Evolutionary conservation across 208 protist species (phyloP).

Genomic region (Porcisia hertigi): DNA sequence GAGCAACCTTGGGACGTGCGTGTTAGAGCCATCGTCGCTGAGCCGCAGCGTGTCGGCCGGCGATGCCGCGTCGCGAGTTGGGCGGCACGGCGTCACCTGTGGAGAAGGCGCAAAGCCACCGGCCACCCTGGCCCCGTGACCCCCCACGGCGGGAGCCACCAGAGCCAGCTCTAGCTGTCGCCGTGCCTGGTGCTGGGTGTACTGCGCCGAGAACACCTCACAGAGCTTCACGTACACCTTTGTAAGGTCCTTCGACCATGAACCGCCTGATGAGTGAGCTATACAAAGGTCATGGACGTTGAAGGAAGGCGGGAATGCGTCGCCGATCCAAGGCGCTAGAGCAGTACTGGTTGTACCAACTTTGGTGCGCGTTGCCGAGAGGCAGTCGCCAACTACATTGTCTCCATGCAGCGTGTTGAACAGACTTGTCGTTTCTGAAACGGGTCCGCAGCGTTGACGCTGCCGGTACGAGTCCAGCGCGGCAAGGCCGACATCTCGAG

Average conservation of each 20-base stretch:
- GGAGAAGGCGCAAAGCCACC: slow-evolving; percentile 9
- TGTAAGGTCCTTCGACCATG: slow-evolving; percentile 50
- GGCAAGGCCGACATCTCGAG: slow-evolving; percentile 20
- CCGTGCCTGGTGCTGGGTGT: slow-evolving; percentile 39
- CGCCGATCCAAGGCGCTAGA: slow-evolving; percentile 18
- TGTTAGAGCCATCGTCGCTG: slow-evolving; percentile 17
- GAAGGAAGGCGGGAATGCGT: slow-evolving; percentile 25
- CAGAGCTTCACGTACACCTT: slow-evolving; percentile 50
- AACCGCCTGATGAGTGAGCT: slow-evolving; percentile 37
- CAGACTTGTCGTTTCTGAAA: background rate
- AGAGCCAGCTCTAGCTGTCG: slow-evolving; percentile 42
- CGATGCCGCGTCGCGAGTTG: background rate
- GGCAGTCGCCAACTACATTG: background rate
- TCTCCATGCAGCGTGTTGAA: background rate
- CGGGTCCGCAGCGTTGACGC: background rate
- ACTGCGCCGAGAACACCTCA: slow-evolving; percentile 34
- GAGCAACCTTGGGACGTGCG: background rate
- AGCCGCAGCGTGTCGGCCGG: background rate
- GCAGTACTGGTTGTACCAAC: background rate
- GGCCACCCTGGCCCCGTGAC: background rate
- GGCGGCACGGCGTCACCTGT: slow-evolving; percentile 21
- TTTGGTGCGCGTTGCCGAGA: background rate
- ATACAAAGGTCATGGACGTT: slow-evolving; percentile 32
- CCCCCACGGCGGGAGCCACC: background rate
- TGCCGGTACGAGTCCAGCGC: slow-evolving; percentile 16